phyloP scores from a whole-genome alignment of 495 filamentous ascomycete species.

The Talaromyces stipitatus region DNA sequence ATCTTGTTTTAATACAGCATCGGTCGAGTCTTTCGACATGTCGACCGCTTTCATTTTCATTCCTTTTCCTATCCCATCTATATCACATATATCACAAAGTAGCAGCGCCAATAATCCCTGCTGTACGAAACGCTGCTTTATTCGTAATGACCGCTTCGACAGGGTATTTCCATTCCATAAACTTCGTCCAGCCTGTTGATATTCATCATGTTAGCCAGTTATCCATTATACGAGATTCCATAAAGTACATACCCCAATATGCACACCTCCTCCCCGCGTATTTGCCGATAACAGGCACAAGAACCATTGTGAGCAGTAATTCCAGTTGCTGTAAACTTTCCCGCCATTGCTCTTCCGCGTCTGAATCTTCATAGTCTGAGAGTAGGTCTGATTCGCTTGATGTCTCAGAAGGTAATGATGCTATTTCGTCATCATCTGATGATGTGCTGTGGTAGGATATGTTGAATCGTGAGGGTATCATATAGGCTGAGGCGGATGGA shows the following conservation, averaged over 20 bases:
- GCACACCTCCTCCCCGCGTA: constrained; percentile 89
- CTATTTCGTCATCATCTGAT: constrained; percentile 58
- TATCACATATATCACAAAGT: constrained; percentile 44
- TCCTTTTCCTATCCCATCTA: neutral
- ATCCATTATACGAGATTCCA: no score
- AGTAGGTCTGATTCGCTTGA: constrained; percentile 52
- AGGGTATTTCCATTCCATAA: constrained; percentile 74
- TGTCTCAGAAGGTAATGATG: constrained; percentile 70
- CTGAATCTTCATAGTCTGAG: constrained; percentile 46
- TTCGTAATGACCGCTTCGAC: constrained; percentile 54
- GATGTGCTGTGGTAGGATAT: constrained; percentile 20
- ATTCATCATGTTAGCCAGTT: neutral
- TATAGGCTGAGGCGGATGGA: constrained; percentile 36
- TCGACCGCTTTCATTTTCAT: neutral
- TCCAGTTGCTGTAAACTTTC: constrained; percentile 89
- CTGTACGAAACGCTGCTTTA: constrained; percentile 50
- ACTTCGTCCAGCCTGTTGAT: constrained; percentile 58
- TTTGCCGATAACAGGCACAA: constrained; percentile 89
- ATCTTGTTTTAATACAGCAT: no score
- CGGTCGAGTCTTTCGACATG: no score
- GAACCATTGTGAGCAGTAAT: constrained; percentile 82
- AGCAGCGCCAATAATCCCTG: constrained; percentile 63
- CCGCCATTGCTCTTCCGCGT: constrained; percentile 91
- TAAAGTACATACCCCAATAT: constrained; percentile 74
- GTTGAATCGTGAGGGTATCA: constrained; percentile 29